phyloP scores from a whole-genome alignment of 805 yeast species.

The Metschnikowia amazonensis region DNA sequence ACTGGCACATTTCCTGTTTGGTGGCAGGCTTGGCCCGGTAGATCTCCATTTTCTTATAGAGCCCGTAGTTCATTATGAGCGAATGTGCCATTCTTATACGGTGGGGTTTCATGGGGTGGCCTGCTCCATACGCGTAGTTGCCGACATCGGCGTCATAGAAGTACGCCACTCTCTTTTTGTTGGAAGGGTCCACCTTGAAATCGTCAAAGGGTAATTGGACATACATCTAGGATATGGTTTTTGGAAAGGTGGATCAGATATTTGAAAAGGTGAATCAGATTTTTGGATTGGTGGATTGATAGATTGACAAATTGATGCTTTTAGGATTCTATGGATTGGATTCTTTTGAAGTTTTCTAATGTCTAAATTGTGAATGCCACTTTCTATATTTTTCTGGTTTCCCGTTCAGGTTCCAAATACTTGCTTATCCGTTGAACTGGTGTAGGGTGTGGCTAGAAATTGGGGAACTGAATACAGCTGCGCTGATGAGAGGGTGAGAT shows the following conservation, averaged over 20 bases:
- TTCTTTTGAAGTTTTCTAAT: too few relatives aligned
- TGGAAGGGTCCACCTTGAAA: slow-evolving; percentile 37
- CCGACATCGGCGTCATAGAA: slow-evolving; percentile 78
- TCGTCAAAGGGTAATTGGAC: slow-evolving; percentile 45
- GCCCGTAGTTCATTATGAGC: slow-evolving; percentile 92
- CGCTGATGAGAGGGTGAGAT: not conserved
- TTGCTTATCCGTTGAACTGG: too few relatives aligned
- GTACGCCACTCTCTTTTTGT: slow-evolving; percentile 42
- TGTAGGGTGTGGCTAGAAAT: too few relatives aligned
- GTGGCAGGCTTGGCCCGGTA: slow-evolving; percentile 98
- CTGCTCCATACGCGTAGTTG: slow-evolving; percentile 96
- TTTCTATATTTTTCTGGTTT: too few relatives aligned
- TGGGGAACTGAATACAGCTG: not conserved
- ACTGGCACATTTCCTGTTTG: slow-evolving; percentile 95
- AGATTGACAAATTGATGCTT: too few relatives aligned
- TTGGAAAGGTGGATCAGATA: too few relatives aligned
- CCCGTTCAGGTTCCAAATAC: too few relatives aligned
- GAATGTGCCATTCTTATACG: slow-evolving; percentile 98
- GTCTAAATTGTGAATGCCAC: too few relatives aligned
- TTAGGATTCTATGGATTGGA: too few relatives aligned
- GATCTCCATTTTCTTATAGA: slow-evolving; percentile 95
- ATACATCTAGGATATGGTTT: slow-evolving; percentile 24
- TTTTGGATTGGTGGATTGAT: too few relatives aligned
- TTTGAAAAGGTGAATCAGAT: too few relatives aligned
- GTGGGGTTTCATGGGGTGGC: slow-evolving; percentile 99